These are phyloP conservation scores for Tinospora cordifolia DNA, from an alignment of 164 flowering plant genomes.

Conservation along the genomic window DNA sequence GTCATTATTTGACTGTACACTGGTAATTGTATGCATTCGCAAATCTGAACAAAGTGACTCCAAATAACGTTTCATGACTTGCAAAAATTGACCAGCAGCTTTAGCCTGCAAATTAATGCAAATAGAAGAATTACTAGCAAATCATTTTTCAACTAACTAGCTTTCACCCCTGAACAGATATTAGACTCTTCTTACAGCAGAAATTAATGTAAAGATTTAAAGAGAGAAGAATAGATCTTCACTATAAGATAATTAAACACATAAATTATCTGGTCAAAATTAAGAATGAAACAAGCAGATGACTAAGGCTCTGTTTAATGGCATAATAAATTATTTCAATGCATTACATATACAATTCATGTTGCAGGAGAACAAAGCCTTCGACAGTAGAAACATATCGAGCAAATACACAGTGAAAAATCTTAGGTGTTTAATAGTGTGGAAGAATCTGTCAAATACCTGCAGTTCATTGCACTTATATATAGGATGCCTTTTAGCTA, in stretches of 20 bases:
- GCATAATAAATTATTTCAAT: no score
- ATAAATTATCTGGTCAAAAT: no score
- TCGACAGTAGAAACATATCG: background rate
- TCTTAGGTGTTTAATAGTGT: background rate
- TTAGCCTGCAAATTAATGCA: slow-evolving; percentile 44
- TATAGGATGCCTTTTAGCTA: slow-evolving; percentile 68
- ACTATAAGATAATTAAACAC: no score
- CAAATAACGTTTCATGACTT: slow-evolving; percentile 55
- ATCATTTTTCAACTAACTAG: no score
- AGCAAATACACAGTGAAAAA: background rate
- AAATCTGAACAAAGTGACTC: slow-evolving; percentile 82
- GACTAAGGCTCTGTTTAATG: no score
- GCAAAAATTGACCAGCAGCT: slow-evolving; percentile 65
- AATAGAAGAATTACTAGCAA: background rate
- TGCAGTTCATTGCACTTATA: slow-evolving; percentile 77
- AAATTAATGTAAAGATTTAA: no score
- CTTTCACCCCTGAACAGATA: no score
- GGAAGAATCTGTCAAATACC: slow-evolving; percentile 31
- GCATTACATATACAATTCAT: background rate
- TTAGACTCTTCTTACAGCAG: no score
- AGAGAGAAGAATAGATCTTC: no score
- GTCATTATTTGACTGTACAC: slow-evolving; percentile 79
- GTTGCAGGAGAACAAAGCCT: background rate
- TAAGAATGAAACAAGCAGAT: no score
- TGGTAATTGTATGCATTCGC: slow-evolving; percentile 73